Conservation (phyloP, 371 early-diverging fungal genomes). For the Rhizomucor pusillus region DNA sequence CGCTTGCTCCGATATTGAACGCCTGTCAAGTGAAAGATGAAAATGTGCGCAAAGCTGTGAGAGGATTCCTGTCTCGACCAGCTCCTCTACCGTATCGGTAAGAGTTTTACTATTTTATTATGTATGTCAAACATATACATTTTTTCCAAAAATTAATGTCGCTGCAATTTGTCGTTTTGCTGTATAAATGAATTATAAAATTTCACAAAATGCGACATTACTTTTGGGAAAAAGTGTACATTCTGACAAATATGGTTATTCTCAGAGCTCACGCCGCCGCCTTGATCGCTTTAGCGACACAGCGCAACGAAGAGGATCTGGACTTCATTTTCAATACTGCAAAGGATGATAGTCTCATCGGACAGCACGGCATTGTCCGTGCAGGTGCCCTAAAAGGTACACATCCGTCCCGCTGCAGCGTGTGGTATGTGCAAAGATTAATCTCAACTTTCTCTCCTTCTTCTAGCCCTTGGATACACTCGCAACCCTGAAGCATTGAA, state of each 20-base stretch:
- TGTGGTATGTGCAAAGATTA: background rate
- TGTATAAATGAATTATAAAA: too few species aligned
- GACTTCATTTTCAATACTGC: slow-evolving; percentile 31
- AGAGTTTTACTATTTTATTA: background rate
- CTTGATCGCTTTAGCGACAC: slow-evolving; percentile 35
- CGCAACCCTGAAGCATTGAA: slow-evolving; percentile 42
- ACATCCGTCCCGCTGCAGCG: too few species aligned
- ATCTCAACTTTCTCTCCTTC: background rate
- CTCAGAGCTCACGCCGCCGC: slow-evolving; percentile 30
- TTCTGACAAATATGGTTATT: background rate
- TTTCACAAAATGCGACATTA: too few species aligned
- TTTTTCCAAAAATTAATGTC: too few species aligned
- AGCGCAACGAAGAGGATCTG: slow-evolving; percentile 42
- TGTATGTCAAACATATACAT: background rate
- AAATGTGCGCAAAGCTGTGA: slow-evolving; percentile 32
- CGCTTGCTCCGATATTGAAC: slow-evolving; percentile 20
- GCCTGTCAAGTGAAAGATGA: slow-evolving; percentile 28
- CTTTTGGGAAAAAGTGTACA: too few species aligned
- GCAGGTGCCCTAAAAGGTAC: slow-evolving; percentile 35
- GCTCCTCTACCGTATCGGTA: slow-evolving; percentile 30
- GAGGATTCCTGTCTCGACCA: slow-evolving; percentile 25
- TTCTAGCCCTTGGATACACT: slow-evolving; percentile 36
- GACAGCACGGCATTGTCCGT: slow-evolving; percentile 39
- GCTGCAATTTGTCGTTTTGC: too few species aligned
- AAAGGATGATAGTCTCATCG: slow-evolving; percentile 34